Conservation (phyloP, 495 filamentous ascomycete genomes). For the Hyphodiscus hymeniophilus region DNA sequence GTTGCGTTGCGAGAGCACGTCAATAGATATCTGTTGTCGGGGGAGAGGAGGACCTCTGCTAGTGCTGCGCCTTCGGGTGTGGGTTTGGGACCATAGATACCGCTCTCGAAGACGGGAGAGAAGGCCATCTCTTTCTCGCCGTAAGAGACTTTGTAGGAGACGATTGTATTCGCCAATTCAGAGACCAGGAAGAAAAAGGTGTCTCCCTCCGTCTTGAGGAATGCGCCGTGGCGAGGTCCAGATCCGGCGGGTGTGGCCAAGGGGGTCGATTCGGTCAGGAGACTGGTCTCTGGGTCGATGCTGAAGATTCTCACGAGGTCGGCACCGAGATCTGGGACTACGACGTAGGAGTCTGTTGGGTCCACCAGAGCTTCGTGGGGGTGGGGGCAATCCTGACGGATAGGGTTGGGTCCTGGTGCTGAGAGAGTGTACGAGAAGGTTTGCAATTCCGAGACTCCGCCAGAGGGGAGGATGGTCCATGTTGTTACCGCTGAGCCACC, state of each 20-base stretch:
- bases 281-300: conserved; percentile 35
- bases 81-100: conserved; percentile 30
- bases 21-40: conserved; percentile 51
- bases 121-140: conserved; percentile 37
- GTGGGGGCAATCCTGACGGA: conserved; percentile 57
- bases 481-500: conserved; percentile 14
- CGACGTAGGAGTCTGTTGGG: conserved; percentile 54
- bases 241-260: conserved; percentile 36
- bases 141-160: conserved; percentile 52
- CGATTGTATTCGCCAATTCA: conserved; percentile 53
- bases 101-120: conserved; percentile 29
- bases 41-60: conserved; percentile 48
- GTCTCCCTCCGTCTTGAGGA: conserved; percentile 37
- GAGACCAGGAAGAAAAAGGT: conserved; percentile 54
- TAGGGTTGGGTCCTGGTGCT: conserved; percentile 37
- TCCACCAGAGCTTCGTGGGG: conserved; percentile 65
- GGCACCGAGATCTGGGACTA: conserved; percentile 64
- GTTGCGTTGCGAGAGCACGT: conserved; percentile 55
- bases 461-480: conserved; percentile 12
- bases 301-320: conserved; percentile 60
- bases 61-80: conserved; percentile 35
- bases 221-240: conserved; percentile 62
- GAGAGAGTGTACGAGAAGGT: conserved; percentile 43
- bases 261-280: conserved; percentile 26
- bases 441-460: conserved; percentile 32